Percentiles rank a stretch among this genome's conserved stretches.
These are phyloP conservation scores for Solanum chilense DNA, from an alignment of 257 asterid genomes.

Conservation along the genomic window DNA sequence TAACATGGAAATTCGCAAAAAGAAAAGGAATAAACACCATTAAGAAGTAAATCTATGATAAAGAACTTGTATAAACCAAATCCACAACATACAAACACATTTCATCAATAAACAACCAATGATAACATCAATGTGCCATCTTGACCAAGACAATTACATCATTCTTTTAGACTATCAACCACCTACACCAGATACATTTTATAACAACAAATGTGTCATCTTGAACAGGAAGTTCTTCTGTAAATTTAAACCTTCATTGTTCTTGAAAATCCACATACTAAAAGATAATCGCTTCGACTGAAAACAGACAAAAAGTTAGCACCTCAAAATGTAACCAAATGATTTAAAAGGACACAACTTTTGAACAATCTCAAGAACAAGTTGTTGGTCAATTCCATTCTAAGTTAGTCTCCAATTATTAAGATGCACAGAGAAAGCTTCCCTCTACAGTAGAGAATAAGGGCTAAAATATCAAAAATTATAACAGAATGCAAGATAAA, in stretches of 20 bases:
- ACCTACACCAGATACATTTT: background rate
- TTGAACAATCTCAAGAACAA: background rate
- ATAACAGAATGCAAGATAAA: background rate
- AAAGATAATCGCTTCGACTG: background rate
- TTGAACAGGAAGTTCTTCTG: background rate
- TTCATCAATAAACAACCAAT: background rate
- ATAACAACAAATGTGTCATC: background rate
- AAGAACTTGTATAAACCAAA: background rate
- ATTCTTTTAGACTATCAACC: background rate
- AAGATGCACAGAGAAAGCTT: background rate
- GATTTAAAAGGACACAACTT: background rate
- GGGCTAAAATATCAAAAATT: background rate
- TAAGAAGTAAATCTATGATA: background rate
- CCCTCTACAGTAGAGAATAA: background rate
- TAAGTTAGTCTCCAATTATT: background rate
- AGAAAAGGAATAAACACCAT: background rate
- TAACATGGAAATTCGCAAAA: background rate
- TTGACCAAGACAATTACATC: background rate
- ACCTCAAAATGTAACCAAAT: background rate
- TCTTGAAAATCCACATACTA: background rate
- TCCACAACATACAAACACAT: background rate
- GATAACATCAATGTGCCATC: background rate
- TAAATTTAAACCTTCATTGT: background rate
- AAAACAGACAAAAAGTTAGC: background rate
- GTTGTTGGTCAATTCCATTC: background rate